Percentiles rank a stretch among this genome's conserved stretches.
Evolutionary conservation across 2,329 filamentous ascomycete species (phyloP).

Genomic region (Ambrosiella cleistominuta): DNA sequence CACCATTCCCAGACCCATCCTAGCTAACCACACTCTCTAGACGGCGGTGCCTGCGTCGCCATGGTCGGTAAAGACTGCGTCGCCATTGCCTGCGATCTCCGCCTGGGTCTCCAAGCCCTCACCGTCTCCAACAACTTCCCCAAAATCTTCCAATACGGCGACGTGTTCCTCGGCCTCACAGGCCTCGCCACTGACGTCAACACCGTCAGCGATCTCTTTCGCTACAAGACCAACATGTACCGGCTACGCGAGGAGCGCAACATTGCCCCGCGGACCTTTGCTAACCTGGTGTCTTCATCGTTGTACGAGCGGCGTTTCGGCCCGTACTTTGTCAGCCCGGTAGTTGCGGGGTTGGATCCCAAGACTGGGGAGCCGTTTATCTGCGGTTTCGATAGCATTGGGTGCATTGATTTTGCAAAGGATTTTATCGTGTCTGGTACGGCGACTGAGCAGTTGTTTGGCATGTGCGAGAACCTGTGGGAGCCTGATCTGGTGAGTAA

Average conservation of each 20-base stretch:
- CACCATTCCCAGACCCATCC: not conserved
- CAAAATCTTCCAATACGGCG: conserved; percentile 96
- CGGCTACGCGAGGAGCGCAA: conserved; percentile 91
- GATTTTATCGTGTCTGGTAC: conserved; percentile 98
- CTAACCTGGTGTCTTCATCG: conserved; percentile 79
- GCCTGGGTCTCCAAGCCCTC: conserved; percentile 86
- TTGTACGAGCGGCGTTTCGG: conserved; percentile 95
- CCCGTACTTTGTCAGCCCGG: conserved; percentile 87
- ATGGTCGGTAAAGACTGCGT: conserved; percentile 99
- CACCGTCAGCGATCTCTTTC: conserved; percentile 91
- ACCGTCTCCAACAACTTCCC: conserved; percentile 99
- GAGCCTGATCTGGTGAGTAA: conserved; percentile 78
- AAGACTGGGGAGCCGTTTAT: conserved; percentile 93
- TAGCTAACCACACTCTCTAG: conserved; percentile 21
- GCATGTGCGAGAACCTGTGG: conserved; percentile 96
- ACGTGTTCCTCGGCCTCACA: conserved; percentile 87
- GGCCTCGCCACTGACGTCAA: conserved; percentile 90
- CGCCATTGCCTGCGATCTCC: conserved; percentile 96
- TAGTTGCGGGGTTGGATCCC: conserved; percentile 86
- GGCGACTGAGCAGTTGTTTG: conserved; percentile 92
- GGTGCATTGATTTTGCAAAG: conserved; percentile 98
- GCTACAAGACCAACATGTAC: conserved; percentile 99
- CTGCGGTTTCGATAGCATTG: conserved; percentile 97
- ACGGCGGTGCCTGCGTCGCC: conserved; percentile 87
- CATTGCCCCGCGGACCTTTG: conserved; percentile 87